phyloP scores from a whole-genome alignment of 208 protist species.

The Crithidia fasciculata region DNA sequence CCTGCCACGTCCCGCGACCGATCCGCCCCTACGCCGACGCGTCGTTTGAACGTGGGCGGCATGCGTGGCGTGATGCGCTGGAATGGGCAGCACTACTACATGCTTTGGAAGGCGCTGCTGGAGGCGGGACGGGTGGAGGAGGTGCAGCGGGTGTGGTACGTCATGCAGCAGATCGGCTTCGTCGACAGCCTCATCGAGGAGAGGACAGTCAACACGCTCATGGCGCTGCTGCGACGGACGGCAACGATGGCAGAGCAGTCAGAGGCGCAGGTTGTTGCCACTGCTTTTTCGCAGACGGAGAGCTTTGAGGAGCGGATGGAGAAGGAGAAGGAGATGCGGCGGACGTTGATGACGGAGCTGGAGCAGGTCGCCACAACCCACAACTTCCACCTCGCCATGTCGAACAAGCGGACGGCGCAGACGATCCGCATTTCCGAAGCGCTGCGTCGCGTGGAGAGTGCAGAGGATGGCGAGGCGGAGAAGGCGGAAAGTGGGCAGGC shows the following conservation, averaged over 20 bases:
- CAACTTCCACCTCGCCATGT: slow-evolving; percentile 33
- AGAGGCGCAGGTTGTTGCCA: slow-evolving; percentile 10
- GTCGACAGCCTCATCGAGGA: slow-evolving; percentile 64
- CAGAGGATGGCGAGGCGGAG: slow-evolving; percentile 6
- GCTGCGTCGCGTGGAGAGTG: slow-evolving; percentile 23
- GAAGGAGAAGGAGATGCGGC: slow-evolving; percentile 47
- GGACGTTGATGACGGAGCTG: slow-evolving; percentile 52
- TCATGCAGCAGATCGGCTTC: slow-evolving; percentile 75
- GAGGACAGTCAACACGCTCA: slow-evolving; percentile 58
- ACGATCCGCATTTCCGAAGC: slow-evolving; percentile 50
- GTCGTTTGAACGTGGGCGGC: slow-evolving; percentile 14
- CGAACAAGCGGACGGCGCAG: slow-evolving; percentile 41
- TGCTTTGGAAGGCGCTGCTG: slow-evolving; percentile 72
- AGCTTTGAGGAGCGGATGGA: slow-evolving; percentile 6
- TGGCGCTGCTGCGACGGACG: slow-evolving; percentile 46
- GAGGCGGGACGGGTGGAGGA: slow-evolving; percentile 53
- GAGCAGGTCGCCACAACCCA: slow-evolving; percentile 49
- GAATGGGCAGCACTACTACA: slow-evolving; percentile 69
- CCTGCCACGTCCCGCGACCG: slow-evolving; percentile 1
- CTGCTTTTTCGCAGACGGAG: not conserved
- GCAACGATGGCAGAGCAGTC: slow-evolving; percentile 16
- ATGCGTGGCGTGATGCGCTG: slow-evolving; percentile 68
- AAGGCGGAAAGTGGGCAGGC: not conserved
- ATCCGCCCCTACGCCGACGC: not conserved
- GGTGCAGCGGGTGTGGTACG: slow-evolving; percentile 62